phyloP scores from a whole-genome alignment of 805 yeast species.

The Helenozyma baotianmanensis region DNA sequence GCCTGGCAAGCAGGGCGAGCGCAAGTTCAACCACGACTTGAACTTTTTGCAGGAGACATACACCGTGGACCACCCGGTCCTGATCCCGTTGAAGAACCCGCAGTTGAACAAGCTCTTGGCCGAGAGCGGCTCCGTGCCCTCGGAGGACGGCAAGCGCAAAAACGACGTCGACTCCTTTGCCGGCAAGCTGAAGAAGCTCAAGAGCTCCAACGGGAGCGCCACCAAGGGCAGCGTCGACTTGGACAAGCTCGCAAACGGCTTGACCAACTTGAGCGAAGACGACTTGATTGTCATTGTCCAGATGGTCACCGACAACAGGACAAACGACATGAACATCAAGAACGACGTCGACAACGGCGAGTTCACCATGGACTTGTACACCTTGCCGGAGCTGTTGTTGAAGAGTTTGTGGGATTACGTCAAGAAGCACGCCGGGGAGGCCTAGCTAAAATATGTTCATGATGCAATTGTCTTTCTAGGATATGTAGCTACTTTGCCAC shows the following conservation, averaged over 20 bases:
- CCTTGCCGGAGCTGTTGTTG: constrained; percentile 85
- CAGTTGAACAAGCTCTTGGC: constrained; percentile 64
- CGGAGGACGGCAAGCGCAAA: constrained; percentile 35
- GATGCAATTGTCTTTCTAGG: too few species aligned
- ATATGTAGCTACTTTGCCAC: too few species aligned
- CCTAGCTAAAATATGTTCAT: background rate
- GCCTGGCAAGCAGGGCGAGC: constrained; percentile 81
- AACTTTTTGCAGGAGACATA: constrained; percentile 78
- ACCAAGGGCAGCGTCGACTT: constrained; percentile 77
- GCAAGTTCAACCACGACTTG: constrained; percentile 81
- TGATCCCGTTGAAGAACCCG: constrained; percentile 70
- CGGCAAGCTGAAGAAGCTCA: constrained; percentile 47
- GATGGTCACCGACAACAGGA: constrained; percentile 94
- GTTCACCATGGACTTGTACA: constrained; percentile 91
- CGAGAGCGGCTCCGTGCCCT: constrained; percentile 80
- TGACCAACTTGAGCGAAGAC: constrained; percentile 85
- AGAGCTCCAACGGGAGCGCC: constrained; percentile 44
- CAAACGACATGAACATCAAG: constrained; percentile 91
- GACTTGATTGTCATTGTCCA: constrained; percentile 92
- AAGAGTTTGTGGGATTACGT: constrained; percentile 95
- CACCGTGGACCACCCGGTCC: constrained; percentile 69
- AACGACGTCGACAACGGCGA: constrained; percentile 96
- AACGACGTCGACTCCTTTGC: constrained; percentile 21
- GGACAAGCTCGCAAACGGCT: constrained; percentile 84
- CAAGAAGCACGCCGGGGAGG: constrained; percentile 53